Evolutionary conservation across 73 alveolate genomes (phyloP).

Genomic region (Urostyla sp.): DNA sequence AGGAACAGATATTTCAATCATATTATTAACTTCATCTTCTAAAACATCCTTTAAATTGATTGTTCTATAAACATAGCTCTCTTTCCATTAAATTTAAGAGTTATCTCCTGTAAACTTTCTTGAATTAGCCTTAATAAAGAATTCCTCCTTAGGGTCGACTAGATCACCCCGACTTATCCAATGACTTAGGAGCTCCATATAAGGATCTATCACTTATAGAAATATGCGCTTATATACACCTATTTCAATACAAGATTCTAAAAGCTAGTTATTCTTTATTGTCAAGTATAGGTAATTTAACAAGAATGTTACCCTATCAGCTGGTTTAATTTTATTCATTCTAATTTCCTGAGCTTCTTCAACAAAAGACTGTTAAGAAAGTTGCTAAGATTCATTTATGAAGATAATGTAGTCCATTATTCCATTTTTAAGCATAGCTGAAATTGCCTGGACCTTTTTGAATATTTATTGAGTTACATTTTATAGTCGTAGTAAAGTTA

Average conservation of each 20-base stretch:
- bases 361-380: neutral
- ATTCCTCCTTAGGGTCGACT: conserved; percentile 33
- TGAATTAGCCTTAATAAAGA: conserved; percentile 45
- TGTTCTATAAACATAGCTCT: conserved; percentile 50
- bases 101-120: neutral
- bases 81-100: conserved; percentile 51
- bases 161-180: conserved; percentile 61
- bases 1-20: conserved; percentile 40
- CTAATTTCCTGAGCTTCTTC: neutral
- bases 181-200: conserved; percentile 41
- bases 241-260: conserved; percentile 19
- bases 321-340: conserved; percentile 48
- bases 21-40: conserved; percentile 6
- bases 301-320: conserved; percentile 46
- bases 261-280: conserved; percentile 45
- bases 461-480: neutral
- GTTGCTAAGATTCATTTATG: conserved; percentile 30
- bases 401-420: conserved; percentile 25
- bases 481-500: neutral
- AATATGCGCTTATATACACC: conserved; percentile 41
- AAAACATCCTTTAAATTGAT: conserved; percentile 28
- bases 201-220: conserved; percentile 18
- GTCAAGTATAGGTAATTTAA: conserved; percentile 50
- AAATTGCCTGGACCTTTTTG: conserved; percentile 10
- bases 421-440: conserved; percentile 37